Evolutionary conservation across 495 filamentous ascomycete species (phyloP).

Genomic region (Daldinia loculata): DNA sequence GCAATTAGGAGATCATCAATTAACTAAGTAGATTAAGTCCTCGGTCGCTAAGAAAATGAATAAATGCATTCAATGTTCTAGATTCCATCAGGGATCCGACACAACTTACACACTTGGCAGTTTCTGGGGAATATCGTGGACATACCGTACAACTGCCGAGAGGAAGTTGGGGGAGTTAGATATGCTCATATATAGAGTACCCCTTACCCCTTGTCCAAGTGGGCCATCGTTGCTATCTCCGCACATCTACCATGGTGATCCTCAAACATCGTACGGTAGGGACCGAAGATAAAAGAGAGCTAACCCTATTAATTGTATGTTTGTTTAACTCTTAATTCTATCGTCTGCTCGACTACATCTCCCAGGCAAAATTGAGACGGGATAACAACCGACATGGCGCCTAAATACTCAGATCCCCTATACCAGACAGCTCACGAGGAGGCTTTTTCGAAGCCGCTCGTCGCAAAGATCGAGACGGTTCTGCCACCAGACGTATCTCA

Average conservation of each 20-base stretch:
- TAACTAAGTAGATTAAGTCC: slow-evolving; percentile 19
- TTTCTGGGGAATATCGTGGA: slow-evolving; percentile 1
- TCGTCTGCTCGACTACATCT: neutral
- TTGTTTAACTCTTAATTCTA: neutral
- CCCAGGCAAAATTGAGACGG: neutral
- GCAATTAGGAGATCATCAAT: slow-evolving; percentile 6
- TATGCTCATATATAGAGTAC: slow-evolving; percentile 22
- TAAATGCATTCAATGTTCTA: slow-evolving; percentile 22
- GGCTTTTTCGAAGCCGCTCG: slow-evolving; percentile 40
- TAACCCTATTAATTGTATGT: neutral
- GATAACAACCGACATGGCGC: slow-evolving; percentile 8
- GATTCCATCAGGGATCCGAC: neutral
- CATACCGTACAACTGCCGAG: slow-evolving; percentile 33
- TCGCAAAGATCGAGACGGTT: slow-evolving; percentile 34
- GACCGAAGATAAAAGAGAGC: slow-evolving; percentile 12
- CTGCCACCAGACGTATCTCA: slow-evolving; percentile 54
- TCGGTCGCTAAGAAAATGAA: slow-evolving; percentile 12
- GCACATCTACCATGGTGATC: slow-evolving; percentile 13
- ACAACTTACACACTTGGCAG: neutral
- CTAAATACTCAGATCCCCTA: slow-evolving; percentile 33
- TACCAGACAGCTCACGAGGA: slow-evolving; percentile 43
- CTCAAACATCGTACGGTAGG: neutral
- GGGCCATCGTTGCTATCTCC: slow-evolving; percentile 29
- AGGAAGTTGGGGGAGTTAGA: slow-evolving; percentile 19
- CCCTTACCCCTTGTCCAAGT: slow-evolving; percentile 23